These are phyloP conservation scores for Groenewaldozyma salmanticensis DNA, from an alignment of 805 yeast genomes.

Conservation along the genomic window DNA sequence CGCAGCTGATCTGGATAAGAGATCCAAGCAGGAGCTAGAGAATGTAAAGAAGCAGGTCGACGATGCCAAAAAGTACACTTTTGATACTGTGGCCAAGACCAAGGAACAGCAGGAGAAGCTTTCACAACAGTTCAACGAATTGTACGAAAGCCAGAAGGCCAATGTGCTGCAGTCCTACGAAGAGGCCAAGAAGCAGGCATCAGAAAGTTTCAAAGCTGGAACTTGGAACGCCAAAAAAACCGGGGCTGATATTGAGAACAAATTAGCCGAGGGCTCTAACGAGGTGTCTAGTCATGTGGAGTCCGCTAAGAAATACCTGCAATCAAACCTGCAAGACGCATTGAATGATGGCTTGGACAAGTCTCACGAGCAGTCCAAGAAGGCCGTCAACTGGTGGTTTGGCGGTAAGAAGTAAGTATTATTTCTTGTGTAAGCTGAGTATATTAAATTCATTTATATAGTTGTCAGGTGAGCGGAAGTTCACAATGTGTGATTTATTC, in stretches of 20 bases:
- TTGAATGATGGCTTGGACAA: slow-evolving; percentile 4
- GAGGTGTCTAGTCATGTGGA: slow-evolving; percentile 1
- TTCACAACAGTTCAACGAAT: neutral
- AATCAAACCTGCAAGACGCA: slow-evolving; percentile 1
- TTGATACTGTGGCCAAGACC: slow-evolving; percentile 2
- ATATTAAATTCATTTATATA: no score
- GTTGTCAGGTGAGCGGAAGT: no score
- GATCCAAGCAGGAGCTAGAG: slow-evolving; percentile 7
- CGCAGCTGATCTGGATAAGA: slow-evolving; percentile 6
- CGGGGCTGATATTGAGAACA: slow-evolving; percentile 5
- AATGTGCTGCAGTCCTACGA: neutral
- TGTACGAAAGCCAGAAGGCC: neutral
- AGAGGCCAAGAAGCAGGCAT: neutral
- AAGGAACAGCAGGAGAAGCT: neutral
- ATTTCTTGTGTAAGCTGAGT: no score
- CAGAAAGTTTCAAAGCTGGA: neutral
- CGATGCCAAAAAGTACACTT: slow-evolving; percentile 7
- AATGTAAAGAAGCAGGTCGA: slow-evolving; percentile 7
- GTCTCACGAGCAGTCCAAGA: slow-evolving; percentile 9
- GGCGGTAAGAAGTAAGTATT: no score
- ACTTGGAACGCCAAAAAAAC: slow-evolving; percentile 4
- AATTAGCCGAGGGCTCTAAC: slow-evolving; percentile 7
- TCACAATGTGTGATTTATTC: no score
- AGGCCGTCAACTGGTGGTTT: neutral
- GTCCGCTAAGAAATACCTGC: neutral